Evolutionary conservation across 2,329 filamentous ascomycete genomes (phyloP).

Genomic region (Botrytis cinerea): DNA sequence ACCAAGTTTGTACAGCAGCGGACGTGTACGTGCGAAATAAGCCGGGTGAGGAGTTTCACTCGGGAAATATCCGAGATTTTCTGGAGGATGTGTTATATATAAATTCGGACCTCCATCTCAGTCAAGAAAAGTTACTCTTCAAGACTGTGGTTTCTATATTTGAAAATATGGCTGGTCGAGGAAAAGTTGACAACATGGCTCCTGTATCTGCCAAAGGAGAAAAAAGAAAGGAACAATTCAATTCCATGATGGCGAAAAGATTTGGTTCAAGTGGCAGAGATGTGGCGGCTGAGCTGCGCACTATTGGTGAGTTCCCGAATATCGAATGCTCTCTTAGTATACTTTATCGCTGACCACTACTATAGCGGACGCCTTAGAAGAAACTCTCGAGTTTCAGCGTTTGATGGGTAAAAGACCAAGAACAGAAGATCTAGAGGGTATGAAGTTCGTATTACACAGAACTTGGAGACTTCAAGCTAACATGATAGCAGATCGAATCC

Average conservation of each 20-base stretch:
- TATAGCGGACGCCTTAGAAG: conserved; percentile 15
- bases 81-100: not conserved
- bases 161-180: not conserved
- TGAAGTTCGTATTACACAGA: not conserved
- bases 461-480: not conserved
- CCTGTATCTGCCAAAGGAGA: not conserved
- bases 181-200: not conserved
- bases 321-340: not conserved
- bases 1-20: conserved; percentile 1
- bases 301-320: conserved; percentile 4
- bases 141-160: not conserved
- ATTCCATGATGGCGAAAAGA: conserved; percentile 9
- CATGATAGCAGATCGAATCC: not conserved
- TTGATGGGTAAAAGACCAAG: not conserved
- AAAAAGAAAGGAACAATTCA: conserved; percentile 14
- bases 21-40: conserved; percentile 18
- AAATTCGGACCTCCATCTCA: not conserved
- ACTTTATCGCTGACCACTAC: not conserved
- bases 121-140: not conserved
- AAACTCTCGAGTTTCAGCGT: conserved; percentile 9
- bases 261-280: not conserved
- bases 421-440: conserved; percentile 7
- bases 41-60: not conserved
- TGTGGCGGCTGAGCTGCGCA: conserved; percentile 13
- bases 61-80: not conserved